Evolutionary conservation across 805 yeast genomes (phyloP).

Genomic region (Myxozyma geophila): DNA sequence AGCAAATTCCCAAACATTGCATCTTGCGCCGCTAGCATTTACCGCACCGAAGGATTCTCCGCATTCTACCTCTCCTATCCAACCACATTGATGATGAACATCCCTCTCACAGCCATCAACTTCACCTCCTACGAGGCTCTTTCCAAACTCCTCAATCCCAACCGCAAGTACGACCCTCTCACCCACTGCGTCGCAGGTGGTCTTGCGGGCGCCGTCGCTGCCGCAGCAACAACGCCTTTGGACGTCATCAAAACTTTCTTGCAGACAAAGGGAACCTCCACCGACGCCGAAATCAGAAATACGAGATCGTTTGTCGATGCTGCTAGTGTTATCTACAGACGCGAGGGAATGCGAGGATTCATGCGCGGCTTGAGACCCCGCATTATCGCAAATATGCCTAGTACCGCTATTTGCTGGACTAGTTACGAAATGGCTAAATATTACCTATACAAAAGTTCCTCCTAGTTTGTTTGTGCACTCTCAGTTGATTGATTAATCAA

Average conservation of each 20-base stretch:
- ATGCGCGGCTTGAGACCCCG: slow-evolving; percentile 87
- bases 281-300: slow-evolving; percentile 49
- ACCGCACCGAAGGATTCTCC: slow-evolving; percentile 51
- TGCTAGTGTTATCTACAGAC: slow-evolving; percentile 61
- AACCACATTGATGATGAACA: slow-evolving; percentile 86
- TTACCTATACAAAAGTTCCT: slow-evolving; percentile 26
- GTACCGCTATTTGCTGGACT: slow-evolving; percentile 97
- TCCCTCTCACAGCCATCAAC: slow-evolving; percentile 93
- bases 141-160: slow-evolving; percentile 78
- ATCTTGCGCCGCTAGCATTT: slow-evolving; percentile 43
- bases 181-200: slow-evolving; percentile 93
- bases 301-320: slow-evolving; percentile 75
- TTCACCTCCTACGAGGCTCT: slow-evolving; percentile 89
- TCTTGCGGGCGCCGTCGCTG: slow-evolving; percentile 91
- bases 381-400: slow-evolving; percentile 88
- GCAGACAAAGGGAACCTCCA: slow-evolving; percentile 68
- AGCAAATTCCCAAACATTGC: slow-evolving; percentile 38
- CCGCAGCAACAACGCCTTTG: slow-evolving; percentile 91
- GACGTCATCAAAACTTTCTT: slow-evolving; percentile 91
- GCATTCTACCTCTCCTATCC: slow-evolving; percentile 94
- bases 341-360: slow-evolving; percentile 62
- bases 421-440: slow-evolving; percentile 94
- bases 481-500: slow-evolving; percentile 46
- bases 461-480: not conserved
- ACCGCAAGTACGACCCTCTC: slow-evolving; percentile 77